Base-by-base conservation (phyloP, 306 rosid genomes). In the Cicer chorassanicum region DNA sequence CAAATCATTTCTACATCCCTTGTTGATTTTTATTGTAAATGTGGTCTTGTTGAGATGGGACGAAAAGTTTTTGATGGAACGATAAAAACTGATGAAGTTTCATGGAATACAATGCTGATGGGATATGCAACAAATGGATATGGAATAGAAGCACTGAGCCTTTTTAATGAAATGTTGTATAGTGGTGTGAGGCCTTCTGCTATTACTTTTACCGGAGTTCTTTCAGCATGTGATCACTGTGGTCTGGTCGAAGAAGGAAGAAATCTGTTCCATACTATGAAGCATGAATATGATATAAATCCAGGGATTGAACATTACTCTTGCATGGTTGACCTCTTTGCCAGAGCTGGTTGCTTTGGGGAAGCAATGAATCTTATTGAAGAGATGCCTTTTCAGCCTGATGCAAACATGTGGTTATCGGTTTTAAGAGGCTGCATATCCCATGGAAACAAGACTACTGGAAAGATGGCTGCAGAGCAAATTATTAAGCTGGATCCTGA, bases 61-160 rank as follows among this genome's bases (percentile, higher is more conserved):
- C 73, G 63, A 18, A 84, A 81, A 75, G 54, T 88, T 77, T 89
- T 92, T 73, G 80, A 89, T 70, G 63, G 77, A 78, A 84, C 85
- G 89, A n/a, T 69, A 2, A 85, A 86, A 89, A 76, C 66, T 18
- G 88, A 89, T 63, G 91, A 84, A 82, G 88, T 89, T 39, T 80
- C 93, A 46, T 92, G 97, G 97, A 92, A 92, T 56, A 74, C 96
- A 21, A 86, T 92, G 90, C 64, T 92, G 79, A 89, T 79, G 81
- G 97, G 97, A 54, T 92, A 88, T 81, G 97, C 96, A 6, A 82
- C 93, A 80, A 92, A 89, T 84, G 97, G 97, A 72, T 67, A 74
- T 65, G 97, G 97, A 84, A 70, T 48, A 42, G 91, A 89, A 82
- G 91, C 93, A 38, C 64, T 89, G 48, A 71, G 41, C 67, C 84